phyloP scores from a whole-genome alignment of 352 stramenopile species.

The Globisporangium nodosum region DNA sequence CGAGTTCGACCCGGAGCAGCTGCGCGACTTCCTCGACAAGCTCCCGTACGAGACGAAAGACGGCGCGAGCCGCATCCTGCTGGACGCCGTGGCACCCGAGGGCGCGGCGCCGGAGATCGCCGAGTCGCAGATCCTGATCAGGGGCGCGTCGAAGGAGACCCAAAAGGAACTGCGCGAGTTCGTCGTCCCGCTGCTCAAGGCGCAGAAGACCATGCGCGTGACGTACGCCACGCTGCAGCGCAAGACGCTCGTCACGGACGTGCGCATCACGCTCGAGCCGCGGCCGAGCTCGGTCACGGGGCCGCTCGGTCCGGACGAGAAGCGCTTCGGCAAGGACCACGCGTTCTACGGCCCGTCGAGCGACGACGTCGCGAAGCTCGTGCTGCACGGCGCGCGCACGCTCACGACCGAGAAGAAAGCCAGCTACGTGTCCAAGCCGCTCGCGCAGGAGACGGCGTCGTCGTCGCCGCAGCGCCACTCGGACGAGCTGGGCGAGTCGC shows the following conservation, averaged over 20 bases:
- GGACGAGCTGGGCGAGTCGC: constrained; percentile 7
- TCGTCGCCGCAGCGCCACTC: background rate
- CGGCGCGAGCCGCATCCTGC: constrained; percentile 57
- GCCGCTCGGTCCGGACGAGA: constrained; percentile 40
- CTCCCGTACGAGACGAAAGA: constrained; percentile 66
- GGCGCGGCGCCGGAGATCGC: constrained; percentile 28
- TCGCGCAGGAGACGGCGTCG: constrained; percentile 6
- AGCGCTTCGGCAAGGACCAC: constrained; percentile 65
- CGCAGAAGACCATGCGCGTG: constrained; percentile 57
- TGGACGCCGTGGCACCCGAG: constrained; percentile 40
- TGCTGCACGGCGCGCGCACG: constrained; percentile 48
- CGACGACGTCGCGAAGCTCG: constrained; percentile 66
- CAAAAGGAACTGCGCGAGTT: constrained; percentile 58
- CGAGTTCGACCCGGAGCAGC: constrained; percentile 34
- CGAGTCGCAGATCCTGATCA: constrained; percentile 72
- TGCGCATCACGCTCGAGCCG: constrained; percentile 73
- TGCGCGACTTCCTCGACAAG: constrained; percentile 50
- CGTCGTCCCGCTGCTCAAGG: constrained; percentile 66
- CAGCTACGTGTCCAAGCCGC: constrained; percentile 66
- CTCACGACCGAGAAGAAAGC: constrained; percentile 58
- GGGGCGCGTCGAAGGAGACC: constrained; percentile 38
- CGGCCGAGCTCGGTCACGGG: constrained; percentile 60
- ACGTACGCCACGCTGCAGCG: constrained; percentile 66
- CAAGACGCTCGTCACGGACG: constrained; percentile 68
- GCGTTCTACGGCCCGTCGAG: constrained; percentile 55